Conservation (phyloP, 2,329 filamentous ascomycete genomes). For the Monosporascus sp. region DNA sequence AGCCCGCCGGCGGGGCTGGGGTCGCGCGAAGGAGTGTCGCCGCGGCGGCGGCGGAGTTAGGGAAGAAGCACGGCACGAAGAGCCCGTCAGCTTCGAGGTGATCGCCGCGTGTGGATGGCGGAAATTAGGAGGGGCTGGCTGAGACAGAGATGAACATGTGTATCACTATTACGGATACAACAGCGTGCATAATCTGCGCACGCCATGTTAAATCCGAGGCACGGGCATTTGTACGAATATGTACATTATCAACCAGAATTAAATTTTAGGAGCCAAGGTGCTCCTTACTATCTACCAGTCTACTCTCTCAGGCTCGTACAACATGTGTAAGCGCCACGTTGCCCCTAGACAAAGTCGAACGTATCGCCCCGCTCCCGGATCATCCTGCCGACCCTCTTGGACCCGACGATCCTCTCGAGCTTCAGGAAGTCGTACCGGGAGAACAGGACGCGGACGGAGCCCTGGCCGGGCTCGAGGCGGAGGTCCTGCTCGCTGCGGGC, state of each 20-base stretch:
- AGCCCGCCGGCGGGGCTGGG: too few species aligned
- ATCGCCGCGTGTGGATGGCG: too few species aligned
- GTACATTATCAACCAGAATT: background rate
- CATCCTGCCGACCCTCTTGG: conserved; percentile 76
- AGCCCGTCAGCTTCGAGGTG: too few species aligned
- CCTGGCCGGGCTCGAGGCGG: conserved; percentile 53
- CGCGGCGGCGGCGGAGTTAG: too few species aligned
- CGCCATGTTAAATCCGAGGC: too few species aligned
- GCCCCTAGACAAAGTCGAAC: conserved; percentile 80
- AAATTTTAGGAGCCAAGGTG: background rate
- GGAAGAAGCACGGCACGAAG: too few species aligned
- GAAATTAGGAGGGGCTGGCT: too few species aligned
- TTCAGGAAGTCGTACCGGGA: conserved; percentile 86
- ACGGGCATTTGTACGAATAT: background rate
- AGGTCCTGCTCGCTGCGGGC: conserved; percentile 53
- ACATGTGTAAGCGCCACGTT: background rate
- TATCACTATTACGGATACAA: too few species aligned
- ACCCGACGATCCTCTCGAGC: conserved; percentile 83
- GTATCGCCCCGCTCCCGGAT: conserved; percentile 79
- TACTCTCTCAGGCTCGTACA: background rate
- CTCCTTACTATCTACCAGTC: background rate
- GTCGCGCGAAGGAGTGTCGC: too few species aligned
- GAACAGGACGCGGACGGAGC: conserved; percentile 62
- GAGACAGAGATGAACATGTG: too few species aligned
- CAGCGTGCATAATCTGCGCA: too few species aligned